Percentiles rank a stretch among this genome's conserved stretches.
Evolutionary conservation across 140 eudicot genomes (phyloP).

Genomic region (Ambrosia hybrid): DNA sequence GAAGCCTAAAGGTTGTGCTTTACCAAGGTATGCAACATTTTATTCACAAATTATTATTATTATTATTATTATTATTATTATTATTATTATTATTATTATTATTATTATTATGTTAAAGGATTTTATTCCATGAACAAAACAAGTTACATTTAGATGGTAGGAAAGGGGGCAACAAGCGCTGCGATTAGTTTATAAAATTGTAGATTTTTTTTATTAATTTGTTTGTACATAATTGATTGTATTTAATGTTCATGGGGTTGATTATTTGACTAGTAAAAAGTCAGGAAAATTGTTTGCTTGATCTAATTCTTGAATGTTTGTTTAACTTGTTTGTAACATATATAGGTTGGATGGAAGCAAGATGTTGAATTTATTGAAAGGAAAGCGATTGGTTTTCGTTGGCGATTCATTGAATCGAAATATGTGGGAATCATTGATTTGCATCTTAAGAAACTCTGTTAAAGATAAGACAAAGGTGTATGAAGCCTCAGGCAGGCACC

Average conservation of each 20-base stretch:
- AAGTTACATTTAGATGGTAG: too few species aligned
- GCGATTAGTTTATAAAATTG: too few species aligned
- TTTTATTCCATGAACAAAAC: too few species aligned
- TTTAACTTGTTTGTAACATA: neutral
- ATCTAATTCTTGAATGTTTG: neutral
- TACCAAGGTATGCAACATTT: conserved; percentile 52
- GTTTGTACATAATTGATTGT: too few species aligned
- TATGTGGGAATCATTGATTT: conserved; percentile 63
- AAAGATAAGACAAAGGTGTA: conserved; percentile 70
- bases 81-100: too few species aligned
- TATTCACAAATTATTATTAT: too few species aligned
- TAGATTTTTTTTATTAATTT: too few species aligned
- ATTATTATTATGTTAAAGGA: too few species aligned
- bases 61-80: too few species aligned
- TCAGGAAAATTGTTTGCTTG: neutral
- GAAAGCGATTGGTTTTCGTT: conserved; percentile 61
- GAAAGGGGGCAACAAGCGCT: too few species aligned
- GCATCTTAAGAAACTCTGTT: conserved; percentile 69
- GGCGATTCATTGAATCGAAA: conserved; percentile 70
- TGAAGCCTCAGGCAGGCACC: conserved; percentile 69
- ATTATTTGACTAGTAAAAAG: too few species aligned
- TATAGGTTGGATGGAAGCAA: conserved; percentile 52
- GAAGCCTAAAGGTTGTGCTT: conserved; percentile 58
- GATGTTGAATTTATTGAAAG: conserved; percentile 55
- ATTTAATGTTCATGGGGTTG: too few species aligned